These are phyloP conservation scores for Helminthosporium solani DNA, from an alignment of 2,329 filamentous ascomycete species.

Conservation along the genomic window DNA sequence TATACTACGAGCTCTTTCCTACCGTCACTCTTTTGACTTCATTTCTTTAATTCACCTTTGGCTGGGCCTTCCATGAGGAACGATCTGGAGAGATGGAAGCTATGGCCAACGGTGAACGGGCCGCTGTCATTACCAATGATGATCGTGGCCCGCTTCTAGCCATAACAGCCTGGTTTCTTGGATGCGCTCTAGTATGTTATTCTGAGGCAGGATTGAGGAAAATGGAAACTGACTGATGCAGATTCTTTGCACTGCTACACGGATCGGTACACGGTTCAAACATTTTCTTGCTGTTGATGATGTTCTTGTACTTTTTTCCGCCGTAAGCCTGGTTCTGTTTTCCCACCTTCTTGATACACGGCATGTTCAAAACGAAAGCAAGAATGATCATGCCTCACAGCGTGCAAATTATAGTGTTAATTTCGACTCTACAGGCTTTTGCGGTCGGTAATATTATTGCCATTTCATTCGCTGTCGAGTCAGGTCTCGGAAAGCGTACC, in stretches of 20 bases:
- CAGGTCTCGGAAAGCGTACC: constrained; percentile 20
- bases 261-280: constrained; percentile 18
- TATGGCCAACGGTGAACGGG: constrained; percentile 7
- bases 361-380: not conserved
- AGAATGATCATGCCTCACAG: too few relatives aligned
- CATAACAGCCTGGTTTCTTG: constrained; percentile 29
- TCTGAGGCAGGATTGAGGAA: not conserved
- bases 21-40: too few relatives aligned
- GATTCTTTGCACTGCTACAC: constrained; percentile 19
- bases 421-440: constrained; percentile 3
- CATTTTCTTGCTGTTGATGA: constrained; percentile 20
- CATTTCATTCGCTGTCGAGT: constrained; percentile 22
- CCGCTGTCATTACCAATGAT: constrained; percentile 21
- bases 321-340: constrained; percentile 10
- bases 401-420: too few relatives aligned
- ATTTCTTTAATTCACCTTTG: too few relatives aligned
- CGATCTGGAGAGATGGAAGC: not conserved
- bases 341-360: not conserved
- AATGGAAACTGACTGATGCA: constrained; percentile 10
- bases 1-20: too few relatives aligned
- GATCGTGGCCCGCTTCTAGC: constrained; percentile 27
- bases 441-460: constrained; percentile 24
- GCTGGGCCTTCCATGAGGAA: not conserved
- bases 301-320: constrained; percentile 18
- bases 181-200: constrained; percentile 21